Base-by-base conservation (phyloP, 352 stramenopile genomes). In the Pythium folliculosum region DNA sequence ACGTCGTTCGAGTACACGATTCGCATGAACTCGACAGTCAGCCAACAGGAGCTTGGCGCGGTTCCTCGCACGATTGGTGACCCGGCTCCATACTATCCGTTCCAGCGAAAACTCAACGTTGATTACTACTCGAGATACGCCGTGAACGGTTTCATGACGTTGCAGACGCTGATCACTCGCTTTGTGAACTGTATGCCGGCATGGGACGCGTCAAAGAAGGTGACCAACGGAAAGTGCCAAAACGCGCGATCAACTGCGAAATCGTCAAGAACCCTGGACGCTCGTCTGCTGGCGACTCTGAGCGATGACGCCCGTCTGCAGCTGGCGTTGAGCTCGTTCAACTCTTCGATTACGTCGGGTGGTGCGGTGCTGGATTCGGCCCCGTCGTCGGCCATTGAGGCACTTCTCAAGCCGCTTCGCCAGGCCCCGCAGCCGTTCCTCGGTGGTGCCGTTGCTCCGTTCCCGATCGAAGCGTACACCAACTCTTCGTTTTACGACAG, bases 401-500 rank as follows among this genome's bases (percentile, higher is more conserved):
- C 69, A 0, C 58, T 92, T 43, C 48, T 88, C 6, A 75, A 60
- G 35, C 81, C 84, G 21, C 58, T 92, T 14, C 77, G 82, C 27
- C 79, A 89, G 57, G 77, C 71, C 21, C 84, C 84, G 2, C 84
- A 92, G 63, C 74, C 81, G 17, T 86, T 80, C 54, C 61, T 87
- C 27, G 78, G 75, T 23, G 67, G 61, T 0, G 73, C 74, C 0
- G 74, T 91, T 2, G 69, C 71, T 1, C 80, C 84, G 5, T 91
- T 91, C 32, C 82, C 84, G 1, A 82, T 88, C 21, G 69, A 88
- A 49, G 43, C 17, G 2, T 90, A 82, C 61, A 58, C 80, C n/a
- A 79, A 65, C 55, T 89, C 84, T 3, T 68, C 76, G 13, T 96
- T 97, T 58, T 96, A 92, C 64, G 76, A 86, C 52, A 62, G 76